Evolutionary conservation across 257 asterid genomes (phyloP).

Genomic region (Anisodus tanguticus): DNA sequence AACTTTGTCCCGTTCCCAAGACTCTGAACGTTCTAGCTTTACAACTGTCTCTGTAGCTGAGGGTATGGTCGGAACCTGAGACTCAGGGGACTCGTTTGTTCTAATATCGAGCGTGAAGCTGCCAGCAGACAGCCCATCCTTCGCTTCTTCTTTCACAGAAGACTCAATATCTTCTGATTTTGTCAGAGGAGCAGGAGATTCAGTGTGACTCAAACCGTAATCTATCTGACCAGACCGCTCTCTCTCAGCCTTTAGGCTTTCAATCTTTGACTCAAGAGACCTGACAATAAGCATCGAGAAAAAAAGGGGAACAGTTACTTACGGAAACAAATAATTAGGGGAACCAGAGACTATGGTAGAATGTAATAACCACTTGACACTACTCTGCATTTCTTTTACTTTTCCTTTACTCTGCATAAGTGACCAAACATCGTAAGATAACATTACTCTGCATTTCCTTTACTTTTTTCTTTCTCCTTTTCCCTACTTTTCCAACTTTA

Average conservation of each 20-base stretch:
- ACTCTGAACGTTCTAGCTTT: constrained; percentile 47
- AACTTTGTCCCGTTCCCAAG: constrained; percentile 44
- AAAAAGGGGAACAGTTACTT: background rate
- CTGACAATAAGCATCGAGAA: constrained; percentile 41
- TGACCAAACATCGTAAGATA: background rate
- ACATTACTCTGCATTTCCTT: background rate
- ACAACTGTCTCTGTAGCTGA: constrained; percentile 36
- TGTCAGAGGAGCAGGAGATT: constrained; percentile 52
- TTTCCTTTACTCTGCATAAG: too few relatives aligned
- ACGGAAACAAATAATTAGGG: background rate
- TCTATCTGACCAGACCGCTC: constrained; percentile 45
- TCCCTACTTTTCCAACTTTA: background rate
- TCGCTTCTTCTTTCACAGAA: constrained; percentile 56
- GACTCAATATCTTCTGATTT: constrained; percentile 62
- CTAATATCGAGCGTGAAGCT: constrained; percentile 69
- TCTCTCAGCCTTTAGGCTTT: constrained; percentile 56
- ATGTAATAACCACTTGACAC: background rate
- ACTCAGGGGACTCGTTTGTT: constrained; percentile 49
- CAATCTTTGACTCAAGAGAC: constrained; percentile 75
- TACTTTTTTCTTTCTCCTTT: background rate
- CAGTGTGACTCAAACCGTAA: constrained; percentile 44
- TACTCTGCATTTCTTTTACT: too few relatives aligned
- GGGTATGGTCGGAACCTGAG: constrained; percentile 38
- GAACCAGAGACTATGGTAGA: too few relatives aligned
- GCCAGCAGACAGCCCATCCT: constrained; percentile 72